Evolutionary conservation across 225 moss, liverwort and hornwort species (phyloP), one percentile per base, ranked within the genome.

Genomic region (Lunularia cruciata): DNA sequence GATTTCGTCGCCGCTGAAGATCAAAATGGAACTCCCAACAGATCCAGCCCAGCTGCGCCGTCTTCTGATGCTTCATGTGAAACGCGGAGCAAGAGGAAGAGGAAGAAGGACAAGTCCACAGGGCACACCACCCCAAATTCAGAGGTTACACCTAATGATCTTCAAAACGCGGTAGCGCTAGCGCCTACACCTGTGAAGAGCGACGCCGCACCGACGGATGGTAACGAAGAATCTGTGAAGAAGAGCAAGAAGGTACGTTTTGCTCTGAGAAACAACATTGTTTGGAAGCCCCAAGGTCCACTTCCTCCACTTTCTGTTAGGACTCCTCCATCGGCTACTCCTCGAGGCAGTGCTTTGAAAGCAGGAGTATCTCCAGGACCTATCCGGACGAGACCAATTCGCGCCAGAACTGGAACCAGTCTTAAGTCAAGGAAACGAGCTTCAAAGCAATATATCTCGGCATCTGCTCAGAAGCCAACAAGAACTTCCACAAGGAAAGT

Each of bases 311-410:
- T 86, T 74, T 86, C 89, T 45, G 74, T 98, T 78, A 82, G 98
- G 58, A 98, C 98, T 14, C 98, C 98, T 36, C 93, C 98, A 12
- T 84, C 98, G 6, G 98, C 98, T 23, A 98, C 91, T 18, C 98
- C 98, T 0, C 77, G 98, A 68, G 98, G 98, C 36, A 98, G 98
- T 74, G 98, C 98, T 33, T 60, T 98, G 66, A 98, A 98, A 83
- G 79, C 86, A 31, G 98, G 98, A 47, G 89, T 91, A n/a, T 85
- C 84, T 30, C 88, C 98, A 0, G 93, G 98, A 47, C 98, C 98
- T 13, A 81, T 98, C 43, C 93, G 89, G n/a, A 53, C 85, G n/a
- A 83, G 84, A 27, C 89, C 93, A n/a, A 20, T 75, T 60, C 88
- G 92, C 30, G 46, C 76, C 22, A 67, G 66, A 45, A 73, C 79